Conservation (phyloP, 2,329 filamentous ascomycete genomes). For the Drechslera avenae region DNA sequence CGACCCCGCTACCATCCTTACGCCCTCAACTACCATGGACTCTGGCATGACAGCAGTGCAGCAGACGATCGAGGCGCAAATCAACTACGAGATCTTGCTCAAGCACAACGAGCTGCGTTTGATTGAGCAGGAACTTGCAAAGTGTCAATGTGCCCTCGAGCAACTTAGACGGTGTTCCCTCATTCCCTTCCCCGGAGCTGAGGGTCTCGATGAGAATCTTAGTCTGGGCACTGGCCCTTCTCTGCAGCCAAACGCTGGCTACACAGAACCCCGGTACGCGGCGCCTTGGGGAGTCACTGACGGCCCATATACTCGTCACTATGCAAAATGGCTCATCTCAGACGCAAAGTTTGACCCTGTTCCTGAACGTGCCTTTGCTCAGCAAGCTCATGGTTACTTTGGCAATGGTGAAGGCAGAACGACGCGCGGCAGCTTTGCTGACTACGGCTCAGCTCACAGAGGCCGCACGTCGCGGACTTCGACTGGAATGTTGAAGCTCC, state of each 20-base stretch:
- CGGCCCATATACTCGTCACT: conserved; percentile 92
- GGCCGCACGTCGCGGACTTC: conserved; percentile 63
- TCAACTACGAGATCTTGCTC: conserved; percentile 87
- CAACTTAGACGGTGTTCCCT: conserved; percentile 91
- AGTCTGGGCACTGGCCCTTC: conserved; percentile 76
- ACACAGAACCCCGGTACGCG: conserved; percentile 74
- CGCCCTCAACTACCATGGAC: conserved; percentile 32
- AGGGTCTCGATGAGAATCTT: conserved; percentile 70
- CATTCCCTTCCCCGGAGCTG: conserved; percentile 82
- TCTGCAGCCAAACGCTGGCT: conserved; percentile 65
- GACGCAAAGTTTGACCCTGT: conserved; percentile 78
- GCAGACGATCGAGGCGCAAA: conserved; percentile 80
- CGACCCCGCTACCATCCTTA: conserved; percentile 22
- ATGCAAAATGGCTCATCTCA: conserved; percentile 91
- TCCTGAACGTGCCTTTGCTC: conserved; percentile 44
- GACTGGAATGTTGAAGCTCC: conserved; percentile 55
- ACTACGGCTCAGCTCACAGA: conserved; percentile 56
- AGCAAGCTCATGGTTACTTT: conserved; percentile 46
- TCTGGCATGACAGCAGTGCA: conserved; percentile 59
- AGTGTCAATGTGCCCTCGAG: conserved; percentile 91
- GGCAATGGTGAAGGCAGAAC: conserved; percentile 69
- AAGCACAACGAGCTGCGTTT: conserved; percentile 94
- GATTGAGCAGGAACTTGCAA: conserved; percentile 94
- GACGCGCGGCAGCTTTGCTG: conserved; percentile 75
- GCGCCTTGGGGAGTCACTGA: conserved; percentile 89